Percentiles rank a stretch among this genome's conserved stretches.
These are phyloP conservation scores for Aspergillus bridgeri DNA, from an alignment of 495 filamentous ascomycete genomes.

Conservation along the genomic window DNA sequence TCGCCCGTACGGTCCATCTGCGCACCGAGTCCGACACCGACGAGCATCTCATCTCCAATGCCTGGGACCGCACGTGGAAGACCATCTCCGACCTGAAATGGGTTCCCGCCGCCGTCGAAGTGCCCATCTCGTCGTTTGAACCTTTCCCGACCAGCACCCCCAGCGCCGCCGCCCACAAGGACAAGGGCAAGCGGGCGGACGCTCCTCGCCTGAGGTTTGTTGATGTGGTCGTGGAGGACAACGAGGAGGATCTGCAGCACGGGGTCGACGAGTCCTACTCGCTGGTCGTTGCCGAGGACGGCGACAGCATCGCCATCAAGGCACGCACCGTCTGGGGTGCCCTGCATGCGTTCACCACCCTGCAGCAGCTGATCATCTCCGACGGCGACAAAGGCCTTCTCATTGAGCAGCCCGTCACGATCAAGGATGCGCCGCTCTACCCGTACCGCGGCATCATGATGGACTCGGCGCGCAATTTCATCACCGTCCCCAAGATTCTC, in stretches of 20 bases:
- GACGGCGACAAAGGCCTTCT: constrained; percentile 43
- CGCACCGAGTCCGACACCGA: constrained; percentile 22
- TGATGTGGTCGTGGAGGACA: constrained; percentile 41
- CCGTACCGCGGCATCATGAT: constrained; percentile 51
- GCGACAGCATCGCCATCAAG: constrained; percentile 39
- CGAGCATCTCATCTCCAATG: constrained; percentile 32
- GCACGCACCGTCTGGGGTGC: constrained; percentile 51
- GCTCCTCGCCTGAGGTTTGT: constrained; percentile 26
- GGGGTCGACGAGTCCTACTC: constrained; percentile 58
- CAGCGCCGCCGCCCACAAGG: constrained; percentile 6
- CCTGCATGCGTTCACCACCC: constrained; percentile 58
- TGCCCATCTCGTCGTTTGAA: constrained; percentile 43
- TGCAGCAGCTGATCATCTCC: constrained; percentile 51
- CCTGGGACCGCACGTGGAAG: constrained; percentile 47
- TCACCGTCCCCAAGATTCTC: constrained; percentile 43
- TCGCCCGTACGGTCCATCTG: constrained; percentile 24
- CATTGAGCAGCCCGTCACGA: constrained; percentile 48
- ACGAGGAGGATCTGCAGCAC: constrained; percentile 44
- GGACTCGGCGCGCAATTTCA: constrained; percentile 50
- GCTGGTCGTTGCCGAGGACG: constrained; percentile 36
- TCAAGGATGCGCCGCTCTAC: constrained; percentile 47
- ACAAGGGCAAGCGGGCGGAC: constrained; percentile 36
- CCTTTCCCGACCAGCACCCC: constrained; percentile 43
- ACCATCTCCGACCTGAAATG: constrained; percentile 47
- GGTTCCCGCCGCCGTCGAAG: constrained; percentile 50